Conservation (phyloP, 768 basidiomycete genomes). For the Auriscalpium orientale region DNA sequence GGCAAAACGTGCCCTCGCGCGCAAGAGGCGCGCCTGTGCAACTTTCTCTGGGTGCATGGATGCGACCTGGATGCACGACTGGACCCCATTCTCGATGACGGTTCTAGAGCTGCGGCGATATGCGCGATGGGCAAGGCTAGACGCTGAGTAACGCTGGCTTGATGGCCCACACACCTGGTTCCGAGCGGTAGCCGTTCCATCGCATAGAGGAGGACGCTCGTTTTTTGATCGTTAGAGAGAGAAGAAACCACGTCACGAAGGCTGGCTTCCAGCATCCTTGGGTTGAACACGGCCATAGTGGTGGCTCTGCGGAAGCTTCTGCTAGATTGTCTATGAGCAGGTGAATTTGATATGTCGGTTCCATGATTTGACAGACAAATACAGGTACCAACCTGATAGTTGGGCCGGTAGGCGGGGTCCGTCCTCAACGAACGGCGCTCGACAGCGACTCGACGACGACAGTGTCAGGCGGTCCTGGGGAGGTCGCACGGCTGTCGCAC, state of each 20-base stretch:
- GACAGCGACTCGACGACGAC: too few species aligned
- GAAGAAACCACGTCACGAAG: constrained; percentile 57
- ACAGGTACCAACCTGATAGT: too few species aligned
- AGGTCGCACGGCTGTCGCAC: too few species aligned
- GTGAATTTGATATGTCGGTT: too few species aligned
- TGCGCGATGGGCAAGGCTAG: constrained; percentile 1
- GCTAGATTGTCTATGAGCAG: too few species aligned
- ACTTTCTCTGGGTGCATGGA: constrained; percentile 43
- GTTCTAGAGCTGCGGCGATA: constrained; percentile 39
- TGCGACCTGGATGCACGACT: constrained; percentile 56
- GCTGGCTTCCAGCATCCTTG: constrained; percentile 69
- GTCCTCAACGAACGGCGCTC: too few species aligned
- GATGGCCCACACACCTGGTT: constrained; percentile 35
- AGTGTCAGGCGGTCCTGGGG: too few species aligned
- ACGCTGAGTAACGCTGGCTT: background rate
- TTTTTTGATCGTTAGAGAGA: constrained; percentile 59
- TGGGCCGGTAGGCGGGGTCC: too few species aligned
- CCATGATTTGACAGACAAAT: too few species aligned
- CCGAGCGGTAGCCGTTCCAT: constrained; percentile 73
- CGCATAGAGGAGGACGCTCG: constrained; percentile 68
- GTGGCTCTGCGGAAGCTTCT: background rate
- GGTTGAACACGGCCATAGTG: constrained; percentile 60
- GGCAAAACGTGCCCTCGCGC: constrained; percentile 59
- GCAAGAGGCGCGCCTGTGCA: constrained; percentile 54
- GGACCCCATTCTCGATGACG: constrained; percentile 67